A percentile compares a stretch with the other conserved stretches of the same genome.
These are phyloP conservation scores for Gloeophyllum trabeum DNA, from an alignment of 768 basidiomycete genomes.

Conservation along the genomic window DNA sequence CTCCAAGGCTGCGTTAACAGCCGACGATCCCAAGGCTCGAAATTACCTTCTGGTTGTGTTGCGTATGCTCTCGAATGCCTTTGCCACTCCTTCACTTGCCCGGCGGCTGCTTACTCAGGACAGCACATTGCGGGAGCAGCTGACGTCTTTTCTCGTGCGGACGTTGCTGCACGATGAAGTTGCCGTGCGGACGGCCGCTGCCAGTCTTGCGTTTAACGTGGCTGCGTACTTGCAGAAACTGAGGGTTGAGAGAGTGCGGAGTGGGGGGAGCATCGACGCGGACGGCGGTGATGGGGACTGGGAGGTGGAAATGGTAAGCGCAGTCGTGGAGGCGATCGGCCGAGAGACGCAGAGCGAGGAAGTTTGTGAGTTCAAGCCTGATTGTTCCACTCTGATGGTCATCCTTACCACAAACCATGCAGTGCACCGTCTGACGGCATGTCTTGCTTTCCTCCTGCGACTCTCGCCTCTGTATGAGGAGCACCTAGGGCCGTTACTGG, in stretches of 20 bases:
- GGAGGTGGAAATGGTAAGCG: constrained; percentile 78
- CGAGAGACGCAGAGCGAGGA: constrained; percentile 69
- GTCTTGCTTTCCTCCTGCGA: constrained; percentile 65
- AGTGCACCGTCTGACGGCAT: constrained; percentile 80
- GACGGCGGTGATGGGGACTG: constrained; percentile 59
- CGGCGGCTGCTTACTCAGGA: constrained; percentile 26
- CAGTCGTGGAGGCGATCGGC: constrained; percentile 68
- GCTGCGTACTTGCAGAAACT: constrained; percentile 54
- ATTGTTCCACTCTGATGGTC: not conserved
- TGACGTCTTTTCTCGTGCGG: constrained; percentile 51
- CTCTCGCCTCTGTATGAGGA: constrained; percentile 58
- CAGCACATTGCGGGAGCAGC: constrained; percentile 17
- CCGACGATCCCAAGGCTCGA: constrained; percentile 22
- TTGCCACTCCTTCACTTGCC: constrained; percentile 32
- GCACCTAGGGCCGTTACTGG: constrained; percentile 45
- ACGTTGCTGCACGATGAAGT: constrained; percentile 60
- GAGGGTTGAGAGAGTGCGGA: constrained; percentile 32
- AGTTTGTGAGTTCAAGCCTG: constrained; percentile 45
- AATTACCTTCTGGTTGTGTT: constrained; percentile 57
- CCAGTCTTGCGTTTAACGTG: constrained; percentile 73
- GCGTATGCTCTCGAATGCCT: constrained; percentile 59
- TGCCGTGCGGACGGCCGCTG: constrained; percentile 64
- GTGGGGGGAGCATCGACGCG: constrained; percentile 16
- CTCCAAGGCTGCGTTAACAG: constrained; percentile 25
- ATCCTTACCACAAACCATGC: not conserved